Conservation (phyloP, 805 yeast genomes). For the Wickerhamomyces strasburgensis region DNA sequence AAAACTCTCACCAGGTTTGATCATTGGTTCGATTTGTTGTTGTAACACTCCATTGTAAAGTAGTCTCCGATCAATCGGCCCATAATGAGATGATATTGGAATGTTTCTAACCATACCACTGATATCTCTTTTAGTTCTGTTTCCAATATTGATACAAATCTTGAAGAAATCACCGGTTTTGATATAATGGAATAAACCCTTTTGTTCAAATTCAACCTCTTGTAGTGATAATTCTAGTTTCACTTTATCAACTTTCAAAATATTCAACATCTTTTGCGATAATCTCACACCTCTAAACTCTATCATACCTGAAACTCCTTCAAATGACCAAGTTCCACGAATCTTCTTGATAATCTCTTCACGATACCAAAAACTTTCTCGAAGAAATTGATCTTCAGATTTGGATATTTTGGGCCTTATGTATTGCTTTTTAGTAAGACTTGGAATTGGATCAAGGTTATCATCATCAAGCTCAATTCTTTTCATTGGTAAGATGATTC, state of each 20-base stretch:
- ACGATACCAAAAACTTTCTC: conserved; percentile 78
- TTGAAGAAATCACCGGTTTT: conserved; percentile 46
- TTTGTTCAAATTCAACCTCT: conserved; percentile 12
- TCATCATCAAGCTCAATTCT: conserved; percentile 42
- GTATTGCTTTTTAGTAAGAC: conserved; percentile 64
- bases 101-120: conserved; percentile 59
- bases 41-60: conserved; percentile 73
- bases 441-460: conserved; percentile 59
- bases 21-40: conserved; percentile 37
- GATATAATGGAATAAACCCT: conserved; percentile 31
- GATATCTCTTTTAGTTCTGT: conserved; percentile 38
- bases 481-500: conserved; percentile 68
- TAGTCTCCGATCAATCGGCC: conserved; percentile 49
- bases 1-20: conserved; percentile 39
- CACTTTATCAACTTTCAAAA: conserved; percentile 46
- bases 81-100: conserved; percentile 35
- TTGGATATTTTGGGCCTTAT: conserved; percentile 44
- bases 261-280: conserved; percentile 53
- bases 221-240: conserved; percentile 32
- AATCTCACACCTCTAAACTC: conserved; percentile 65
- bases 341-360: conserved; percentile 55
- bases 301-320: conserved; percentile 47
- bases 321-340: conserved; percentile 60
- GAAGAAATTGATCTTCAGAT: conserved; percentile 51
- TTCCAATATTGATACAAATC: conserved; percentile 44